Conservation (phyloP, 352 stramenopile genomes). For the Phytophthora constricta region DNA sequence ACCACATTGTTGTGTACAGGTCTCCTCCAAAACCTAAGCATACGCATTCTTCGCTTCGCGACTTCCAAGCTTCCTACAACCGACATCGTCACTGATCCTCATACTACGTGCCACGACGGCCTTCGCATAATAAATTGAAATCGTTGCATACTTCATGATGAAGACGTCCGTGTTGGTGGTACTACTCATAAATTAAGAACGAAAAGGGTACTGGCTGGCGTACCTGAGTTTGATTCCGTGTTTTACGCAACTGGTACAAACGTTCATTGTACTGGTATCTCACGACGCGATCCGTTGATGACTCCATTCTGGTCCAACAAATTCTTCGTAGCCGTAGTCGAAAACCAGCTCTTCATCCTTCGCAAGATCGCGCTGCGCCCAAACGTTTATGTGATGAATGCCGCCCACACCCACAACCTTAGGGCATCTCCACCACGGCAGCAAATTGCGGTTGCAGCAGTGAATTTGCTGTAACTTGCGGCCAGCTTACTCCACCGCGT, state of each 20-base stretch:
- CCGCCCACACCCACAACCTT: conserved; percentile 85
- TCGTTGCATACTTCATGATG: too few relatives aligned
- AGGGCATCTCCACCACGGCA: too few relatives aligned
- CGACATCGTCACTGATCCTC: too few relatives aligned
- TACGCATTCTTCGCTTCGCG: too few relatives aligned
- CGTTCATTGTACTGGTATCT: conserved; percentile 20
- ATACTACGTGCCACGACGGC: too few relatives aligned
- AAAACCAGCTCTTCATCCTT: conserved; percentile 72
- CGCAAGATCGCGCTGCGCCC: conserved; percentile 79
- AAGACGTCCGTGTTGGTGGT: background rate
- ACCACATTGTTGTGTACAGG: too few relatives aligned
- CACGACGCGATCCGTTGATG: conserved; percentile 24
- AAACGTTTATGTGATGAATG: conserved; percentile 91
- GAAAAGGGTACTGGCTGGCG: background rate
- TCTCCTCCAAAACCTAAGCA: too few relatives aligned
- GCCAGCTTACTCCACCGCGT: too few relatives aligned
- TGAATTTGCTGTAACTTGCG: too few relatives aligned
- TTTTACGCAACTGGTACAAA: background rate
- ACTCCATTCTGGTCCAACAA: conserved; percentile 66
- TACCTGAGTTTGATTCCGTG: background rate
- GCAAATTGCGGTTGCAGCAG: too few relatives aligned
- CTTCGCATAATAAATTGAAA: too few relatives aligned
- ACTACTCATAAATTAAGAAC: background rate
- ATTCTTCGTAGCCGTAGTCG: conserved; percentile 67
- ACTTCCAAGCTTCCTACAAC: too few relatives aligned